phyloP scores from a whole-genome alignment of 2,329 filamentous ascomycete genomes.

The Plenodomus lindquistii region DNA sequence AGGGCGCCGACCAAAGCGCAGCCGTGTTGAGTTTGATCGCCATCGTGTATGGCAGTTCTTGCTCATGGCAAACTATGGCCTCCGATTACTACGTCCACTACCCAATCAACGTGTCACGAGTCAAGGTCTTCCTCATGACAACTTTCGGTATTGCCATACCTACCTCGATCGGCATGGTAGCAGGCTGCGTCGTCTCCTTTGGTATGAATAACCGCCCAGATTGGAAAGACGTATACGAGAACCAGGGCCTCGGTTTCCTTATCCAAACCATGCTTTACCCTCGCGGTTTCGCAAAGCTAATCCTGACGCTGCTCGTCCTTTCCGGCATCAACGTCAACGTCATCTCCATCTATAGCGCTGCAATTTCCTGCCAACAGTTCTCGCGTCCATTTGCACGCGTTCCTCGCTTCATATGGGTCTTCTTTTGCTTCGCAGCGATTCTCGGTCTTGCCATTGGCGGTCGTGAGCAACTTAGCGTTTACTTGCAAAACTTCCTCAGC shows the following conservation, averaged over 20 bases:
- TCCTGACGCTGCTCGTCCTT: slow-evolving; percentile 49
- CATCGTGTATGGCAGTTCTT: slow-evolving; percentile 45
- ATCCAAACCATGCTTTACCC: slow-evolving; percentile 53
- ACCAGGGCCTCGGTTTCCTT: slow-evolving; percentile 53
- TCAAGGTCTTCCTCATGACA: slow-evolving; percentile 49
- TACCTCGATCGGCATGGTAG: slow-evolving; percentile 50
- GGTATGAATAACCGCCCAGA: slow-evolving; percentile 39
- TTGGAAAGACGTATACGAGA: slow-evolving; percentile 46
- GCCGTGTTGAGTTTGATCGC: slow-evolving; percentile 31
- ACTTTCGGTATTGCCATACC: slow-evolving; percentile 48
- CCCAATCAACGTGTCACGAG: slow-evolving; percentile 42
- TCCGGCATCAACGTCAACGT: slow-evolving; percentile 53
- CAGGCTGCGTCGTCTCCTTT: slow-evolving; percentile 50
- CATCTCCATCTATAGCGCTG: slow-evolving; percentile 56
- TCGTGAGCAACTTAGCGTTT: slow-evolving; percentile 46
- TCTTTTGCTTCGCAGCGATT: slow-evolving; percentile 50
- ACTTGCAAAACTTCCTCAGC: slow-evolving; percentile 52
- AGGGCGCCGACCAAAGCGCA: slow-evolving; percentile 42
- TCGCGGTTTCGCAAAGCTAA: slow-evolving; percentile 53
- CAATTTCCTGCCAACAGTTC: slow-evolving; percentile 53
- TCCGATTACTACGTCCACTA: slow-evolving; percentile 52
- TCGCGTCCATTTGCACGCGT: slow-evolving; percentile 55
- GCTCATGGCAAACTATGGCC: slow-evolving; percentile 48
- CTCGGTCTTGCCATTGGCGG: slow-evolving; percentile 51
- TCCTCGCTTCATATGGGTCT: slow-evolving; percentile 55